Percentiles rank a stretch among this genome's conserved stretches.
Conservation (phyloP, 768 basidiomycete species). For the Floccularia luteovirens region DNA sequence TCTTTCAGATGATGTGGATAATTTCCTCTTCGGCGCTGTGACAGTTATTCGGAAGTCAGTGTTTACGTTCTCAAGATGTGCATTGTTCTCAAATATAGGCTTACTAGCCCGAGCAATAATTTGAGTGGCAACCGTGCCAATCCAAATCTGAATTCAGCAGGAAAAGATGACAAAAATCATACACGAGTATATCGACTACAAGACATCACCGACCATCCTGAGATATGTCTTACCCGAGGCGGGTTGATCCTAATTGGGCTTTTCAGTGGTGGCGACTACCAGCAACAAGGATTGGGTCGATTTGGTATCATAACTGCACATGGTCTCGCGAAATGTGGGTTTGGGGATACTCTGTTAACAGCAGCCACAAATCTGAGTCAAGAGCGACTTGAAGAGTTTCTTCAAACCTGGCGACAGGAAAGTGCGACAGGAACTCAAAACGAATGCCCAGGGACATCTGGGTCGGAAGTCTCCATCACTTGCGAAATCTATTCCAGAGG, state of each 20-base stretch:
- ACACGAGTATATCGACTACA: constrained; percentile 33
- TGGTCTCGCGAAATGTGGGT: constrained; percentile 75
- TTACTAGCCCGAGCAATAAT: constrained; percentile 54
- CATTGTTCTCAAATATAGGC: constrained; percentile 5
- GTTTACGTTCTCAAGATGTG: constrained; percentile 1
- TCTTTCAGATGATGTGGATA: constrained; percentile 91
- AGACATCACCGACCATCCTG: constrained; percentile 31
- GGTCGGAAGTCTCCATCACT: constrained; percentile 59
- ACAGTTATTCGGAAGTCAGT: constrained; percentile 80
- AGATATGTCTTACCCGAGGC: constrained; percentile 47
- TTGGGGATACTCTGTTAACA: constrained; percentile 61
- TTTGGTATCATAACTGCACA: constrained; percentile 70
- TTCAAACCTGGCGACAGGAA: constrained; percentile 56
- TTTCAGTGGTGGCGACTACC: constrained; percentile 88
- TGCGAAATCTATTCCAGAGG: constrained; percentile 52
- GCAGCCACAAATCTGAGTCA: constrained; percentile 45
- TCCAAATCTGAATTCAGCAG: constrained; percentile 54
- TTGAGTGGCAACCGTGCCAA: constrained; percentile 67
- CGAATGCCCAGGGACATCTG: constrained; percentile 58
- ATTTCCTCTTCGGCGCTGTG: constrained; percentile 80
- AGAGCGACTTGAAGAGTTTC: constrained; percentile 39
- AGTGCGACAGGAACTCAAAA: constrained; percentile 57
- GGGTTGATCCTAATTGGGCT: constrained; percentile 81
- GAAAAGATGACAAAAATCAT: constrained; percentile 71
- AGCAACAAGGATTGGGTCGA: constrained; percentile 57